Evolutionary conservation across 768 basidiomycete genomes (phyloP), one percentile per base, ranked within the genome.

Genomic region (Cubamyces sp.): DNA sequence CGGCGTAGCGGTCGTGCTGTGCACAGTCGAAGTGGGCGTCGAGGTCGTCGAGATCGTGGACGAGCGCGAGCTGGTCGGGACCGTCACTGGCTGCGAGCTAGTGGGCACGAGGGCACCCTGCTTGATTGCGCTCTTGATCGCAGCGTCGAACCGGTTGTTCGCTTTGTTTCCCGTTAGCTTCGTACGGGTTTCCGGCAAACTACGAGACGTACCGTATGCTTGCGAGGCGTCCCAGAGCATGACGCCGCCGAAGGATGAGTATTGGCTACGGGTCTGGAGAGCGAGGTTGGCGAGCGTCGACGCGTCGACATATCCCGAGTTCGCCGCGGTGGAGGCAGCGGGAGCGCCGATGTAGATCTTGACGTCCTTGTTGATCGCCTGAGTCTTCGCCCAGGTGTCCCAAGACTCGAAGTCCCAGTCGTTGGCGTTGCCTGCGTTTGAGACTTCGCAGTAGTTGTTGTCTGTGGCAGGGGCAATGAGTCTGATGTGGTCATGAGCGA

Each of bases 281-380:
- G 83, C 78, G 45, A 84, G 82, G 57, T 39, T 77, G 25, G 75
- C 77, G 51, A 88, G 74, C 9, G 80, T 82, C 26, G 65, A 69
- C 14, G 80, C 76, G 56, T 74, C 70, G 19, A 84, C 82, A 70
- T 83, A 87, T 18, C 87, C 87, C 14, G 79, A 78, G 4, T 84
- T 82, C 28, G 86, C 84, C 5, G 86, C 86, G 1, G 79, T 72
- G 23, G 75, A 74, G 9, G 85, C 81, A 3, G 83, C 87, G 5
- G 87, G 86, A 41, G 84, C 85, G 49, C 86, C 87, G 57, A 89
- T 82, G 73, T 83, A 88, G 23, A 89, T 75, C 70, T 87, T 87
- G 30, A 87, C 83, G 64, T 85, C 81, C 61, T 75, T 77, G 75
- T 87, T 88, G 0, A 81, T 80, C 52, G 85, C 86, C 3, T 77